Evolutionary conservation across 306 rosid genomes (phyloP).

Genomic region (Vachellia collinsii): DNA sequence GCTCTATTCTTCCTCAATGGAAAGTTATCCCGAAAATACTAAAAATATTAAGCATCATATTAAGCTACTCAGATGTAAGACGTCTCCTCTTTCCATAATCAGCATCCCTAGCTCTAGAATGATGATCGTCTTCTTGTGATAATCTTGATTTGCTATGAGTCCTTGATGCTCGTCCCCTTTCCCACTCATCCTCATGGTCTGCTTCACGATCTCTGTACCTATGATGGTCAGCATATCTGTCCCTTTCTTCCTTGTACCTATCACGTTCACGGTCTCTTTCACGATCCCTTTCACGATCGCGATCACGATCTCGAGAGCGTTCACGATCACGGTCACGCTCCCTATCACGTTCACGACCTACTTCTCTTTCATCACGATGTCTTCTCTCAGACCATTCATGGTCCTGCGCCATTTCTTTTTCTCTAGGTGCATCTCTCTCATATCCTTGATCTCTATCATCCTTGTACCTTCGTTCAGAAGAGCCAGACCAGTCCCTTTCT

Average conservation of each 20-base stretch:
- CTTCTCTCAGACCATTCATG: slow-evolving; percentile 80
- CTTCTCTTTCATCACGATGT: slow-evolving; percentile 77
- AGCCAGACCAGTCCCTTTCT: slow-evolving; percentile 92
- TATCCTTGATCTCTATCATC: slow-evolving; percentile 87
- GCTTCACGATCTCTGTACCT: slow-evolving; percentile 80
- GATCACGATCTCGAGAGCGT: slow-evolving; percentile 64
- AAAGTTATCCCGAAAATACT: slow-evolving; percentile 35
- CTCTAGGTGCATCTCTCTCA: slow-evolving; percentile 83
- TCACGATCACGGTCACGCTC: slow-evolving; percentile 61
- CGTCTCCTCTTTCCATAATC: slow-evolving; percentile 96
- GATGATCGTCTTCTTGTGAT: slow-evolving; percentile 78
- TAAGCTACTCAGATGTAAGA: slow-evolving; percentile 74
- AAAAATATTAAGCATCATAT: slow-evolving; percentile 36
- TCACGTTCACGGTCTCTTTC: slow-evolving; percentile 76
- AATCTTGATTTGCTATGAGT: slow-evolving; percentile 76
- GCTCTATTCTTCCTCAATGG: slow-evolving; percentile 39
- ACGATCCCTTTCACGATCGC: slow-evolving; percentile 64
- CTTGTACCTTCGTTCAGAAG: slow-evolving; percentile 82
- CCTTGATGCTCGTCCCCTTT: slow-evolving; percentile 83
- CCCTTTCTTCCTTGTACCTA: slow-evolving; percentile 83
- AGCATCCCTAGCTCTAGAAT: slow-evolving; percentile 87
- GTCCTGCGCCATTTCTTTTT: slow-evolving; percentile 71
- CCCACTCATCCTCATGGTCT: slow-evolving; percentile 88
- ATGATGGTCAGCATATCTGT: slow-evolving; percentile 83
- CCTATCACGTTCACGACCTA: slow-evolving; percentile 65